These are phyloP conservation scores for Tricholomella constricta DNA, from an alignment of 768 basidiomycete species.

Conservation along the genomic window DNA sequence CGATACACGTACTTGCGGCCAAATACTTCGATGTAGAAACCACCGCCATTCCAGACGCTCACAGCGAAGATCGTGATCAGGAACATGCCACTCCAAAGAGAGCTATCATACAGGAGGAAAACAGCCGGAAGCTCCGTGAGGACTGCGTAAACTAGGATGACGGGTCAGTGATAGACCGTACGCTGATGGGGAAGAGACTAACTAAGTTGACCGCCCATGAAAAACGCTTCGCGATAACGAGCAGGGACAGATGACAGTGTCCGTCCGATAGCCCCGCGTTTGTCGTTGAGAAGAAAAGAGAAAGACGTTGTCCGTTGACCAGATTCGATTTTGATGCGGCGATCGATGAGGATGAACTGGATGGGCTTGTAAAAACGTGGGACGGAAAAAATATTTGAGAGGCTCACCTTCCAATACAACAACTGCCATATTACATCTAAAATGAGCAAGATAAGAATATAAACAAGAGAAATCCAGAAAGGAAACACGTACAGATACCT, in stretches of 20 bases:
- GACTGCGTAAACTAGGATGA: conserved; percentile 71
- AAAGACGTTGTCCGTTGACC: conserved; percentile 92
- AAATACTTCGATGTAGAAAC: conserved; percentile 96
- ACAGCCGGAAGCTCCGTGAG: conserved; percentile 87
- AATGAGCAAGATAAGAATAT: conserved; percentile 16
- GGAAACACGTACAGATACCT: conserved; percentile 69
- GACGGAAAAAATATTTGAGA: background rate
- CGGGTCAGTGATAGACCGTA: background rate
- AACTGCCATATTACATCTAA: conserved; percentile 91
- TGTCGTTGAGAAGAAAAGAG: conserved; percentile 85
- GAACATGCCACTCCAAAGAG: conserved; percentile 77
- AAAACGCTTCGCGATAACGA: conserved; percentile 64
- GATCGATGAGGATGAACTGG: conserved; percentile 85
- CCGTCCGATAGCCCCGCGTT: conserved; percentile 80
- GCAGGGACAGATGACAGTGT: conserved; percentile 60
- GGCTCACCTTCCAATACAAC: conserved; percentile 84
- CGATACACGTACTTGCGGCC: conserved; percentile 80
- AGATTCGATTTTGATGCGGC: conserved; percentile 86
- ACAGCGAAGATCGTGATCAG: conserved; percentile 80
- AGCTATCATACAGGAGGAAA: conserved; percentile 78
- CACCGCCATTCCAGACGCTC: conserved; percentile 95
- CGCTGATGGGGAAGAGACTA: conserved; percentile 27
- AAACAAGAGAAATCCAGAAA: background rate
- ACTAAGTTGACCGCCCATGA: conserved; percentile 88
- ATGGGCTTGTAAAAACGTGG: conserved; percentile 10